Base-by-base conservation (phyloP, 2,329 filamentous ascomycete species). In the Xylariaceae sp. region DNA sequence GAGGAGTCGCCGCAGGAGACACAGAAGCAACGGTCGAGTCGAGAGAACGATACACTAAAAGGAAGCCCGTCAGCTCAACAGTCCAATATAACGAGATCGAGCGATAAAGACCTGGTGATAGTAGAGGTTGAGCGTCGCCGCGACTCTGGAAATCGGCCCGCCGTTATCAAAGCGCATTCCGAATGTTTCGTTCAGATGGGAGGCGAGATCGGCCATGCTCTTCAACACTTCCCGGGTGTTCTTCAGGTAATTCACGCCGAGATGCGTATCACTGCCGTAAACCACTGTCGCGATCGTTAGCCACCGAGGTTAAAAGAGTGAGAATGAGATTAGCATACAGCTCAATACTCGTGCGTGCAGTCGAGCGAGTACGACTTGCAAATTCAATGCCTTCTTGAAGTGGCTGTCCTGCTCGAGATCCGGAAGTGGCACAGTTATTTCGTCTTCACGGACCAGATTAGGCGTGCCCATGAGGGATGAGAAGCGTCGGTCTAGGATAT, bases 381-480 rank as follows among this genome's bases (percentile, higher is more conserved):
- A 26, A 32, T 35, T 45, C 37, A 47, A 47, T 34, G 50, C 50
- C 37, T 52, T 52, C 34, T 35, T 37, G 4, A 30, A 52, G 6
- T 42, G 30, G n/a, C 44, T 29, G 9, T 42, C 26, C 29, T 35
- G 43, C 11, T 42, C 29, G n/a, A 30, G 30, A 42, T 52, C 44
- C 1, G 50, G 50, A 11, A 52, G 44, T n/a, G 50, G 50, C 6
- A 52, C 50, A 12, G 50, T 52, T 11, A 52, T 52, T 8, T 52
- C 50, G 1, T 52, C 50, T 12, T 52, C 50, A 8, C 50, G 50
- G 37, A 52, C 47, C 43, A 30, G 43, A 42, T 34, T 52, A 11
- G 50, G 50, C 30, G 50, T 40, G 2, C 50, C 50, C 50, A 52
- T 47, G 9, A 52, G 50, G 5, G 50, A 47, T 4, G 50, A 52